Base-by-base conservation (phyloP, 352 stramenopile genomes). In the Aphanomyces invadans region DNA sequence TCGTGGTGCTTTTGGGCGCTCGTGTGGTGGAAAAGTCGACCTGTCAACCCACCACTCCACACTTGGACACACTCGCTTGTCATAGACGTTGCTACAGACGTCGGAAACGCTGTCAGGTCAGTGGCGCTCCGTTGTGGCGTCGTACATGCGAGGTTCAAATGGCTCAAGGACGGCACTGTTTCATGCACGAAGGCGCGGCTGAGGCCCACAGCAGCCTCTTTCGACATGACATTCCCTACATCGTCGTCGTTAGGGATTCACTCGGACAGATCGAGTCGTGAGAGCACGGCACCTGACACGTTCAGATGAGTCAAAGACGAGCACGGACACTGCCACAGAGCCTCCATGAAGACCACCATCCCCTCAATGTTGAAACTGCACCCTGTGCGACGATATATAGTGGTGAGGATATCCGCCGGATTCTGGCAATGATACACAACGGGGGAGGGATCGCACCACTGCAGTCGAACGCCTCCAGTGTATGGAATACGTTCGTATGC, bases 91-190 rank as follows among this genome's bases (percentile, higher is more conserved):
- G 38, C 60, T 67, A 67, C 10, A n/a, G n/a, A n/a, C n/a, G n/a
- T n/a, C n/a, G n/a, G n/a, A n/a, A n/a, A n/a, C n/a, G n/a, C n/a
- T n/a, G n/a, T n/a, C n/a, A n/a, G n/a, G n/a, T n/a, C n/a, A n/a
- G n/a, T n/a, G n/a, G n/a, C n/a, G n/a, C n/a, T n/a, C n/a, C n/a
- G n/a, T n/a, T n/a, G n/a, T n/a, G n/a, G 25, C 17, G 46, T 17
- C 3, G 4, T 23, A 67, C 60, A 42, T 4, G 60, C 46, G 33
- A 67, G 60, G 60, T 67, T 67, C 21, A 67, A 57, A 10, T 67
- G 60, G 19, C 23, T n/a, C 26, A 67, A 46, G 21, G 17, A 12
- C 21, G 60, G 60, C 17, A 67, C 33, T 2, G 38, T 49, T 28
- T 67, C 60, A 1, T 51, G 21, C 9, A 67, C 60, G 19, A 67